Evolutionary conservation across 305 asterid genomes (phyloP).

Genomic region (Fraxinus ornus): DNA sequence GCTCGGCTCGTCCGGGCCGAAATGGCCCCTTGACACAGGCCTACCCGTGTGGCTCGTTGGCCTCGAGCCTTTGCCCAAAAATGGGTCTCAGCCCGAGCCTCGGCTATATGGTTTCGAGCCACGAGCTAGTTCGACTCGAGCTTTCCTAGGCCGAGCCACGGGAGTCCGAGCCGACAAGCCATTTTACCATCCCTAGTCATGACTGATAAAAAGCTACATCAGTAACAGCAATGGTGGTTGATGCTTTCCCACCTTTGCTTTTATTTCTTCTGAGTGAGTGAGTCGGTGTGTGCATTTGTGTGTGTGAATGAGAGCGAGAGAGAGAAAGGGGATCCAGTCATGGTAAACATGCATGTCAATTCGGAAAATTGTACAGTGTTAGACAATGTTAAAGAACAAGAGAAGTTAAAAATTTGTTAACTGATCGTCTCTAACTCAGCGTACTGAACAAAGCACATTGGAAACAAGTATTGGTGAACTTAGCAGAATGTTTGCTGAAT

Average conservation of each 20-base stretch:
- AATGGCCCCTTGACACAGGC: too few species aligned
- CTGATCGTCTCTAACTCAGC: not conserved
- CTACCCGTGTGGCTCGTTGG: too few species aligned
- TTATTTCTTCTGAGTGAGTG: conserved; percentile 1
- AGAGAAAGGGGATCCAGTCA: not conserved
- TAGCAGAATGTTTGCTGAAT: conserved; percentile 82
- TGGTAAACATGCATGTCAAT: not conserved
- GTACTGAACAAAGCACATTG: not conserved
- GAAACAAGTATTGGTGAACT: conserved; percentile 4
- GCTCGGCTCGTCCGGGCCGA: too few species aligned
- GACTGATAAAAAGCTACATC: not conserved
- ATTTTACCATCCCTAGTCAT: not conserved
- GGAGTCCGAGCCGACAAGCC: too few species aligned
- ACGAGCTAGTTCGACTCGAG: too few species aligned
- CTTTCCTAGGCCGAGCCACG: too few species aligned
- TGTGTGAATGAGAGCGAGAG: not conserved
- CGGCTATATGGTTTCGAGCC: too few species aligned
- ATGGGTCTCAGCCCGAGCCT: too few species aligned
- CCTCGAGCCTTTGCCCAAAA: too few species aligned
- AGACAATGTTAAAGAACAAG: not conserved
- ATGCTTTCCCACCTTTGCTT: conserved; percentile 34
- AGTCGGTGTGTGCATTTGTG: not conserved
- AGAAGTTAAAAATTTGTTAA: not conserved
- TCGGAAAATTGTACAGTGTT: not conserved
- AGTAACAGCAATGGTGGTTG: conserved; percentile 13